Conservation (phyloP, 2,329 filamentous ascomycete species). For the Alternaria triticimaculans region DNA sequence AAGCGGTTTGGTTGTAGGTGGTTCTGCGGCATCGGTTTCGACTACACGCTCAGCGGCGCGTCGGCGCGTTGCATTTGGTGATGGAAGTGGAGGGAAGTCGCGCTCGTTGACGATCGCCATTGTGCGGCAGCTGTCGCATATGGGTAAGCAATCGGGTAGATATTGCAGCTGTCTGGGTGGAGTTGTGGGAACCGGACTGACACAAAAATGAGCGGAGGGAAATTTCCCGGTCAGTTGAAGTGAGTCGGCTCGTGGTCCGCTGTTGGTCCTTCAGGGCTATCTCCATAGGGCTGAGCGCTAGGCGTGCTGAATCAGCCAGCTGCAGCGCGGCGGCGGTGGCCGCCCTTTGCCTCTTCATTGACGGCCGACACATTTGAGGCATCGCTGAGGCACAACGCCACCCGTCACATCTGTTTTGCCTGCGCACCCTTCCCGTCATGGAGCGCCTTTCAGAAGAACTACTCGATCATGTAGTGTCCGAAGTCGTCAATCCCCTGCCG, state of each 20-base stretch:
- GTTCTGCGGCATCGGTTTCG: neutral
- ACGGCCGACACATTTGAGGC: neutral
- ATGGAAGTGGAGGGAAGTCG: constrained; percentile 33
- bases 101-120: constrained; percentile 23
- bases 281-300: neutral
- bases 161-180: no score
- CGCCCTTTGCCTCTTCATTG: neutral
- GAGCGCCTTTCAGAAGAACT: constrained; percentile 15
- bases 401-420: neutral
- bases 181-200: neutral
- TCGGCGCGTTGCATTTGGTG: constrained; percentile 6
- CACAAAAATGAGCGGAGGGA: neutral
- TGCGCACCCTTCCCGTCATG: constrained; percentile 1
- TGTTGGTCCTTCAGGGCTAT: neutral
- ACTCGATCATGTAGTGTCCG: constrained; percentile 12
- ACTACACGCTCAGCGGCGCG: neutral
- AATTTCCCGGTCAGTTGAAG: neutral
- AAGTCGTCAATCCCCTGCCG: constrained; percentile 4
- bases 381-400: neutral
- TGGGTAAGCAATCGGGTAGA: neutral
- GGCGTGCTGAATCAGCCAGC: neutral
- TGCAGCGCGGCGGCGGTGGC: neutral
- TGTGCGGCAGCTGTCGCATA: neutral
- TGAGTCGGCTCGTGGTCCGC: neutral
- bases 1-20: neutral